A percentile compares a stretch with the other conserved stretches of the same genome.
These are phyloP conservation scores for Picochlorum sp. DNA, from an alignment of 139 green algal species.

Conservation along the genomic window DNA sequence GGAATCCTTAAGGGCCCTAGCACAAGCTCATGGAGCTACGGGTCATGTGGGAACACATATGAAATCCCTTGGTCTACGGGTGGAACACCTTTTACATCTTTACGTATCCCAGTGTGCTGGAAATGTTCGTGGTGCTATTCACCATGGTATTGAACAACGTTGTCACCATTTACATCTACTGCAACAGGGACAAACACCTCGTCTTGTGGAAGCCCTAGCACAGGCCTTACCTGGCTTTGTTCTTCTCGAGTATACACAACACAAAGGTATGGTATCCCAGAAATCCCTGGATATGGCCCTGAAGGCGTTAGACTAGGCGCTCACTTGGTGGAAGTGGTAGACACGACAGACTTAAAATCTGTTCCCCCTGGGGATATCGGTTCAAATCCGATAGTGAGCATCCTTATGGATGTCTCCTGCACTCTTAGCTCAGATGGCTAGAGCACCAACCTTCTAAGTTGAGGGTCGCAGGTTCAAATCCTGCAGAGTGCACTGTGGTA, in stretches of 20 bases:
- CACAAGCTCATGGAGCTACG: background rate
- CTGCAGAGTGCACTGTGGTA: constrained; percentile 6
- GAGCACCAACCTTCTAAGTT: constrained; percentile 19
- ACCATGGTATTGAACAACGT: constrained; percentile 19
- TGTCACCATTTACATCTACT: background rate
- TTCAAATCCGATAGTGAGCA: constrained; percentile 32
- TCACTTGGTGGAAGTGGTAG: constrained; percentile 35
- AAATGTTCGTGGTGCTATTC: constrained; percentile 1
- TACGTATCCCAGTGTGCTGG: background rate
- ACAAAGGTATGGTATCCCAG: background rate
- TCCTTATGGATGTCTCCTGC: background rate
- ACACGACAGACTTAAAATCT: constrained; percentile 41
- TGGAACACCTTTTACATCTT: background rate
- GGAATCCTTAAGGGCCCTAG: background rate
- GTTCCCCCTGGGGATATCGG: constrained; percentile 23
- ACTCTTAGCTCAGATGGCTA: constrained; percentile 21
- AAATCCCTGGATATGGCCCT: background rate
- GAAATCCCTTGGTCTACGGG: background rate
- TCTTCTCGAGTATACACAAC: background rate
- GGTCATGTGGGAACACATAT: background rate
- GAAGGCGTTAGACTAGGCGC: background rate
- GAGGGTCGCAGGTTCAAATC: constrained; percentile 18
- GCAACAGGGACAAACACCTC: background rate
- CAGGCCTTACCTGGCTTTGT: background rate
- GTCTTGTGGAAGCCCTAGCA: background rate